Evolutionary conservation across 2,329 filamentous ascomycete genomes (phyloP), one percentile per base, ranked within the genome.

Genomic region (Fusarium sp.): DNA sequence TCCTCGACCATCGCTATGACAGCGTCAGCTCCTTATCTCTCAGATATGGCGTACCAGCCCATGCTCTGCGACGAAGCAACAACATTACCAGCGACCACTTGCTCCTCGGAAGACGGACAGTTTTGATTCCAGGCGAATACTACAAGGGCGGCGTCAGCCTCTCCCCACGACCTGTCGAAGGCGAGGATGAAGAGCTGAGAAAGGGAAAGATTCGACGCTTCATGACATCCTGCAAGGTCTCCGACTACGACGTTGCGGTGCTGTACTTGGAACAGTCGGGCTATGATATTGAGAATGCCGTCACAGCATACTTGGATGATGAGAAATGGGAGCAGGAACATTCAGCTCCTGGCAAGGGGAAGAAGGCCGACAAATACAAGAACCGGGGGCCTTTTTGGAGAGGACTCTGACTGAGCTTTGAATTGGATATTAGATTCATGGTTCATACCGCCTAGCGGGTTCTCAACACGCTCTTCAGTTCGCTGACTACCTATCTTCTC

Each of bases 181-280:
- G 89, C 46, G 91, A 93, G 74, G 90, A 91, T 44, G 91, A 93
- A 72, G 89, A 92, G 78, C 81, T 85, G 48, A 85, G 88, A 65
- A 94, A 92, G 78, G 83, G 81, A 19, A 89, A 89, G 74, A 84
- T 95, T 32, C 83, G 92, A 40, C 86, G 90, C 63, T 95, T 90
- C 83, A 94, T 94, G 92, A 88, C 93, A 3, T 83, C 85, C 2
- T 92, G 89, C 79, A 95, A 95, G 75, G 90, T 92, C 26, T 81
- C 86, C 23, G 90, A 94, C 82, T 94, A 89, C 79, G 90, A 93
- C 74, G 82, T 93, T 49, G 92, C 92, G 2, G 76, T 91, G 26
- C 76, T 94, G 20, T 96, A 96, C 76, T 83, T 96, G 42, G 86
- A 93, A 72, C 89, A 92, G 76, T 81, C 83, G 21, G 83, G 83